A percentile compares a stretch with the other conserved stretches of the same genome.
phyloP scores from a whole-genome alignment of 495 filamentous ascomycete genomes.

The Trichoderma gamsii region DNA sequence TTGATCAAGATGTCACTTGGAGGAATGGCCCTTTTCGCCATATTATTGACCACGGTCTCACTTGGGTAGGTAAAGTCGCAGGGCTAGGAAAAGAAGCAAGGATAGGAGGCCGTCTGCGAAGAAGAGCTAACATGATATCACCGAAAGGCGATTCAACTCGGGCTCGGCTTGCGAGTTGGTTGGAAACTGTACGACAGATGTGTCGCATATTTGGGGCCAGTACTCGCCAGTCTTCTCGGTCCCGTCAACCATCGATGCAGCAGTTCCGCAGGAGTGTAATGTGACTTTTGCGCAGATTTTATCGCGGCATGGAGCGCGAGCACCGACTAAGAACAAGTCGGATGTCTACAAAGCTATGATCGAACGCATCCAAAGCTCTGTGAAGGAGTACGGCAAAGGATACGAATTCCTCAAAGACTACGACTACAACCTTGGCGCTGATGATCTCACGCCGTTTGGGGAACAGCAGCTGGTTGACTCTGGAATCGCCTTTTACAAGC shows the following conservation, averaged over 20 bases:
- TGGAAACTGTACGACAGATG: slow-evolving; percentile 39
- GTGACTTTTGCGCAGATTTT: slow-evolving; percentile 74
- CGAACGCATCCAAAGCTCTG: slow-evolving; percentile 52
- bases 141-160: slow-evolving; percentile 22
- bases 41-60: slow-evolving; percentile 18
- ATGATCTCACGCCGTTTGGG: slow-evolving; percentile 69
- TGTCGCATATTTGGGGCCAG: slow-evolving; percentile 75
- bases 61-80: slow-evolving; percentile 1
- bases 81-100: background rate
- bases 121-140: background rate
- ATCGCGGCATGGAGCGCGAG: slow-evolving; percentile 77
- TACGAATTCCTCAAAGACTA: slow-evolving; percentile 63
- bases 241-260: slow-evolving; percentile 51
- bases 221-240: slow-evolving; percentile 79
- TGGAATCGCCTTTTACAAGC: slow-evolving; percentile 64
- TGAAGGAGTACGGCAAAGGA: slow-evolving; percentile 48
- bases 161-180: slow-evolving; percentile 11
- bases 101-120: background rate
- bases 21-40: slow-evolving; percentile 14
- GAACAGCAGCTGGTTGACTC: slow-evolving; percentile 68
- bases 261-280: slow-evolving; percentile 56
- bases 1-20: slow-evolving; percentile 17
- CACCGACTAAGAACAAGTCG: slow-evolving; percentile 63
- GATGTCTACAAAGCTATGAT: slow-evolving; percentile 50
- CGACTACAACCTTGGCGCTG: slow-evolving; percentile 64